A percentile compares a stretch with the other conserved stretches of the same genome.
Evolutionary conservation across 805 yeast species (phyloP).

Genomic region (Phaffomyces thermotolerans): DNA sequence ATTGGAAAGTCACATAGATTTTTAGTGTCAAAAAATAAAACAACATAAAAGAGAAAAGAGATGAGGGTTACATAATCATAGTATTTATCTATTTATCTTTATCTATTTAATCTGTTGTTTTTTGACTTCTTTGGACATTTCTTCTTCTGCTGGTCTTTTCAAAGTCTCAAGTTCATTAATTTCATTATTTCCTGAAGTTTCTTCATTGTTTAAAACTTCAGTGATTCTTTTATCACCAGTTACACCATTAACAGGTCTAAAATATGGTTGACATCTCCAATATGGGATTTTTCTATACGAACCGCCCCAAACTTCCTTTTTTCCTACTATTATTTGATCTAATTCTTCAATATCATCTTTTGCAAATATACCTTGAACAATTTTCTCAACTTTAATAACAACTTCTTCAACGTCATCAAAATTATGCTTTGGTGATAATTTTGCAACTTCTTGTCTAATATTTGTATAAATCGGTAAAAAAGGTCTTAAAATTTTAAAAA

Average conservation of each 20-base stretch:
- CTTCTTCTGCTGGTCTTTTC: conserved; percentile 23
- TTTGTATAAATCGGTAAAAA: conserved; percentile 73
- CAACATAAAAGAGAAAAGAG: too few species aligned
- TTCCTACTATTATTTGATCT: conserved; percentile 53
- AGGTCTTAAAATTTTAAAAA: conserved; percentile 80
- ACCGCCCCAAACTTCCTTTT: conserved; percentile 68
- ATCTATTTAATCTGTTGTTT: conserved; percentile 4
- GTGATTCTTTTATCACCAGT: conserved; percentile 38
- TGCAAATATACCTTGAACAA: conserved; percentile 50
- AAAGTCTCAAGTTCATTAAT: not conserved
- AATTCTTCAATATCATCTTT: conserved; percentile 43
- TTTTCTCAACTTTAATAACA: conserved; percentile 58
- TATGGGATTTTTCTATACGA: conserved; percentile 75
- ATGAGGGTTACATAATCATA: not conserved
- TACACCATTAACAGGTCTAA: conserved; percentile 81
- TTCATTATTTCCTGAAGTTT: not conserved
- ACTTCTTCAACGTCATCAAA: conserved; percentile 45
- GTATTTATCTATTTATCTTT: not conserved
- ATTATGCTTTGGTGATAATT: conserved; percentile 34
- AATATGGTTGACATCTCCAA: conserved; percentile 96
- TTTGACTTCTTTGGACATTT: conserved; percentile 13
- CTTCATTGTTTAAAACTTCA: conserved; percentile 19
- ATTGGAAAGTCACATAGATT: too few species aligned
- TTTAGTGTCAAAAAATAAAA: conserved; percentile 2
- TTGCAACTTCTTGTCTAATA: conserved; percentile 66